Conservation (phyloP, 129 eudicot species). For the Erigeron canadensis region DNA sequence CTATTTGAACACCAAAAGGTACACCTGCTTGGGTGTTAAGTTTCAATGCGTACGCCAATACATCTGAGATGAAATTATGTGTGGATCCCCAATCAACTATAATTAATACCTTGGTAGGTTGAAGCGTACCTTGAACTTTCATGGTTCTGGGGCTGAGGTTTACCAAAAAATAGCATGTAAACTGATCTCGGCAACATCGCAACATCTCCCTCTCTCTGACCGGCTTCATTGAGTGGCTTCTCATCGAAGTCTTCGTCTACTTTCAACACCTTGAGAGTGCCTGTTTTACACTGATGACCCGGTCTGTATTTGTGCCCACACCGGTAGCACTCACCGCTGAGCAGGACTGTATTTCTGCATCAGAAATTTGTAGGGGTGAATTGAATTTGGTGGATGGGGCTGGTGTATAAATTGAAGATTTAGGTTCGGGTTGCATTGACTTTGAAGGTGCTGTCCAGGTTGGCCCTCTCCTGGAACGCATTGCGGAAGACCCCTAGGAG, state of each 20-base stretch:
- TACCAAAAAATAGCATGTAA: neutral
- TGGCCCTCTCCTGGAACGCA: neutral
- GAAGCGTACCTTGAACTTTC: slow-evolving; percentile 9
- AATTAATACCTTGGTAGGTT: neutral
- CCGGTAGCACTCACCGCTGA: neutral
- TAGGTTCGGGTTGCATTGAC: neutral
- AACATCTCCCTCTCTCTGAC: neutral
- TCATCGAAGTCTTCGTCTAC: neutral
- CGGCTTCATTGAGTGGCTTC: neutral
- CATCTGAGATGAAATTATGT: neutral
- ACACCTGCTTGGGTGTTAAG: neutral
- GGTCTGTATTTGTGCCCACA: neutral
- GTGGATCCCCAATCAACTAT: neutral
- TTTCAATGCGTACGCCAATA: neutral
- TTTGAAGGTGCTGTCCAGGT: slow-evolving; percentile 2
- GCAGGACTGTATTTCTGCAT: neutral
- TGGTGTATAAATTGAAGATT: neutral
- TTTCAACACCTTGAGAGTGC: neutral
- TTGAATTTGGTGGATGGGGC: neutral
- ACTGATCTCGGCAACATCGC: neutral
- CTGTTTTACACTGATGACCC: too few species aligned
- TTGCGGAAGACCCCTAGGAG: slow-evolving; percentile 7
- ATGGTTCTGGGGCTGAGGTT: neutral
- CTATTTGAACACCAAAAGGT: neutral
- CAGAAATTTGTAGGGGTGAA: neutral